These are phyloP conservation scores for Phylloporus sp. DNA, from an alignment of 768 basidiomycete species.

Conservation along the genomic window DNA sequence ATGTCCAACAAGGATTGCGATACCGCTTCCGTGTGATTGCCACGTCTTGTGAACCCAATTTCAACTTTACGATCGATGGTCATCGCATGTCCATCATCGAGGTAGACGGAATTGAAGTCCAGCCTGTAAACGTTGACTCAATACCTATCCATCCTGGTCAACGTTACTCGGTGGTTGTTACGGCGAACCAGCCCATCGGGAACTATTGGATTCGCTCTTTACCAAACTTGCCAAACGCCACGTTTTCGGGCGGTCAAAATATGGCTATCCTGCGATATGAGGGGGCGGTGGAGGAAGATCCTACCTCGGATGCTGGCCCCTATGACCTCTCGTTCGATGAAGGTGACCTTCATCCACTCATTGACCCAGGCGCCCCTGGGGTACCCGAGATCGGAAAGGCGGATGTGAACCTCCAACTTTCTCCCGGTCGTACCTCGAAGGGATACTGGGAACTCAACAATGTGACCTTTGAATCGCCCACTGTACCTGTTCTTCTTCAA, in stretches of 20 bases:
- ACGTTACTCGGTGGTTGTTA: not conserved
- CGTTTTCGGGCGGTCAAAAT: not conserved
- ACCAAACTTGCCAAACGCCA: slow-evolving; percentile 3
- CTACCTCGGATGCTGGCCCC: slow-evolving; percentile 29
- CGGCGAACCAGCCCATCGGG: slow-evolving; percentile 31
- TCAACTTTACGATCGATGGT: slow-evolving; percentile 41
- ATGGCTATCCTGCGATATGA: too few species aligned
- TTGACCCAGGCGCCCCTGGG: slow-evolving; percentile 35
- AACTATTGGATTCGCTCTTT: too few species aligned
- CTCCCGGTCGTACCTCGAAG: not conserved
- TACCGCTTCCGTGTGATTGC: slow-evolving; percentile 39
- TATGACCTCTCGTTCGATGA: slow-evolving; percentile 34
- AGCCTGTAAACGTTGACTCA: slow-evolving; percentile 39
- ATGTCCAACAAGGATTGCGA: slow-evolving; percentile 35
- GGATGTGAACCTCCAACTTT: slow-evolving; percentile 33
- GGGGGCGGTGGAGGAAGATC: slow-evolving; percentile 30
- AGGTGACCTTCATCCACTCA: slow-evolving; percentile 34
- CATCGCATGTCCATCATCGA: slow-evolving; percentile 45
- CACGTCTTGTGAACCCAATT: slow-evolving; percentile 44
- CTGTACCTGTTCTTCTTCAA: too few species aligned
- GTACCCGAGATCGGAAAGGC: slow-evolving; percentile 33
- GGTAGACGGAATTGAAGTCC: slow-evolving; percentile 37
- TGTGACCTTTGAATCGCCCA: too few species aligned
- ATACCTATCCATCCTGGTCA: slow-evolving; percentile 41
- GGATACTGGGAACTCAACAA: too few species aligned